These are phyloP conservation scores for Atalantia buxifolia DNA, from an alignment of 345 rosid species.

Conservation along the genomic window DNA sequence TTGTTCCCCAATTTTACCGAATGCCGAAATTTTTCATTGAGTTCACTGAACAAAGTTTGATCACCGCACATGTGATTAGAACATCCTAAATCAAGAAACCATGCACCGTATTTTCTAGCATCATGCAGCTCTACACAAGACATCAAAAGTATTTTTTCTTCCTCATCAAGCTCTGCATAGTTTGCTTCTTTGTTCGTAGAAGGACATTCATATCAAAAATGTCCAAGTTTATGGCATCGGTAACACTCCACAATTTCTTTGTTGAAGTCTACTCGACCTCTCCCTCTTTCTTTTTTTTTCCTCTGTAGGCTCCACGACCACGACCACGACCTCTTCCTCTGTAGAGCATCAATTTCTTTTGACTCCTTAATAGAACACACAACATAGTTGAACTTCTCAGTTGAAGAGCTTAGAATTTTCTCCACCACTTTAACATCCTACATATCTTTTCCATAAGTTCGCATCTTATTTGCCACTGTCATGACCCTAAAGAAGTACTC, in stretches of 20 bases:
- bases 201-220: slow-evolving; percentile 11
- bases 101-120: neutral
- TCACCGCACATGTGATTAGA: slow-evolving; percentile 13
- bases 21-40: neutral
- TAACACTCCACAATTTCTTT: neutral
- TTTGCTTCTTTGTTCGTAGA: neutral
- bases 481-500: too few relatives aligned
- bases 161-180: neutral
- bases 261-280: neutral
- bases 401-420: too few relatives aligned
- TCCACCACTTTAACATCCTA: too few relatives aligned
- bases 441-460: too few relatives aligned
- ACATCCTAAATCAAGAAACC: slow-evolving; percentile 2
- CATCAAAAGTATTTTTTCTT: slow-evolving; percentile 6
- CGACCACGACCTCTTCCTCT: neutral
- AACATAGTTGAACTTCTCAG: too few relatives aligned
- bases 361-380: too few relatives aligned
- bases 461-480: too few relatives aligned
- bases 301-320: neutral
- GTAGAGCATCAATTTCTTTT: too few relatives aligned
- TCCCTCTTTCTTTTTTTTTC: neutral
- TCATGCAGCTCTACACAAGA: neutral
- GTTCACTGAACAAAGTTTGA: neutral
- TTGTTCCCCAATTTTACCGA: neutral
- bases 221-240: neutral